Conservation (phyloP, 1,284 basidiomycete genomes). For the Fomes fomentarius region DNA sequence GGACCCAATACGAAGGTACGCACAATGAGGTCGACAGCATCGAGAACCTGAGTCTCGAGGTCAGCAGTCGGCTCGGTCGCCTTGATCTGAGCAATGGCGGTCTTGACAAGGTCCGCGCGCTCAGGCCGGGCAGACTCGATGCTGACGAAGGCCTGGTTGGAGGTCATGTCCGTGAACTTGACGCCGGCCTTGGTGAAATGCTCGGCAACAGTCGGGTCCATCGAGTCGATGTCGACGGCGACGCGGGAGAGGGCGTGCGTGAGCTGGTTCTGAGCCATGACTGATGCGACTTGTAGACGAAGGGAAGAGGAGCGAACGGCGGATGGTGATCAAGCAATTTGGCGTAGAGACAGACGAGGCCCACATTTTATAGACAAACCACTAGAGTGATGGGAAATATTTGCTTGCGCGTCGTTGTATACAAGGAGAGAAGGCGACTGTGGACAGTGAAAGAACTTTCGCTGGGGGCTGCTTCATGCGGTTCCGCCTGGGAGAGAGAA, state of each 20-base stretch:
- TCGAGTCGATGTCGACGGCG: conserved; percentile 53
- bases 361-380: too few species aligned
- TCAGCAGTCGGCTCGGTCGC: conserved; percentile 24
- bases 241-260: conserved; percentile 40
- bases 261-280: too few species aligned
- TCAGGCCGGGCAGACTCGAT: conserved; percentile 40
- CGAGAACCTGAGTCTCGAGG: conserved; percentile 37
- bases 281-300: too few species aligned
- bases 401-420: too few species aligned
- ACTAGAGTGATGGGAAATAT: too few species aligned
- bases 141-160: conserved; percentile 51
- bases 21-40: conserved; percentile 47
- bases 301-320: too few species aligned
- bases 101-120: conserved; percentile 35
- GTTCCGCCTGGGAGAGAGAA: too few species aligned
- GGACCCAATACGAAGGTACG: conserved; percentile 1
- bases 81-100: conserved; percentile 39
- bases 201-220: conserved; percentile 47
- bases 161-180: conserved; percentile 53
- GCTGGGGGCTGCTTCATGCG: too few species aligned
- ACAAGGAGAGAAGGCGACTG: too few species aligned
- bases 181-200: conserved; percentile 34
- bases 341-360: too few species aligned
- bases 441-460: too few species aligned
- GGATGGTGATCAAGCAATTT: too few species aligned